phyloP scores from a whole-genome alignment of 2,329 filamentous ascomycete species.

The Epichloe uncinata region DNA sequence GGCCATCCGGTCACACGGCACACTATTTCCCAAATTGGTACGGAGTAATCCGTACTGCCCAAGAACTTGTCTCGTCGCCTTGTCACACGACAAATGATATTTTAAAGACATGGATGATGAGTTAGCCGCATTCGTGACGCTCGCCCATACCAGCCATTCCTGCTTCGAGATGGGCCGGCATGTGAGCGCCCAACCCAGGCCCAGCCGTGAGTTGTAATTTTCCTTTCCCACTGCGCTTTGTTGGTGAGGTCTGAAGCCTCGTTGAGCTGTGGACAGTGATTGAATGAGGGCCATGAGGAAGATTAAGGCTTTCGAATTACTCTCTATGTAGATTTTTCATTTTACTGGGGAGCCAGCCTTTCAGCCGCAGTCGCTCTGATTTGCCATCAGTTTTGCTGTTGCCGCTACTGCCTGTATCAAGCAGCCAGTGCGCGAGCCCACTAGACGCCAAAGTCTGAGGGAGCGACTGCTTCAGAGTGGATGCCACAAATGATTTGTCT shows the following conservation, averaged over 20 bases:
- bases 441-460: constrained; percentile 23
- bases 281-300: too few relatives aligned
- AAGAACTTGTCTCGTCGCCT: not conserved
- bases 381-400: not conserved
- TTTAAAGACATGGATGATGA: not conserved
- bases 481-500: constrained; percentile 22
- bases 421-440: constrained; percentile 31
- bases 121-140: not conserved
- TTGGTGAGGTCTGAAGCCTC: too few relatives aligned
- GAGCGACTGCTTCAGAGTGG: constrained; percentile 24
- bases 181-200: not conserved
- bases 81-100: not conserved
- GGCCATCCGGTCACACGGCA: too few relatives aligned
- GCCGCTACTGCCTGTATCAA: constrained; percentile 11
- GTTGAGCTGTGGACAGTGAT: too few relatives aligned
- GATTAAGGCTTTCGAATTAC: too few relatives aligned
- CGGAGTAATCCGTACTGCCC: too few relatives aligned
- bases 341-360: constrained; percentile 12
- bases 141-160: not conserved
- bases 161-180: not conserved
- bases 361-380: constrained; percentile 11
- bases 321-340: constrained; percentile 6
- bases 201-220: not conserved
- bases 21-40: too few relatives aligned
- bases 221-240: too few relatives aligned